Percentiles rank a stretch among this genome's conserved stretches.
Conservation (phyloP, 2,329 filamentous ascomycete species). For the Seiridium unicorne region DNA sequence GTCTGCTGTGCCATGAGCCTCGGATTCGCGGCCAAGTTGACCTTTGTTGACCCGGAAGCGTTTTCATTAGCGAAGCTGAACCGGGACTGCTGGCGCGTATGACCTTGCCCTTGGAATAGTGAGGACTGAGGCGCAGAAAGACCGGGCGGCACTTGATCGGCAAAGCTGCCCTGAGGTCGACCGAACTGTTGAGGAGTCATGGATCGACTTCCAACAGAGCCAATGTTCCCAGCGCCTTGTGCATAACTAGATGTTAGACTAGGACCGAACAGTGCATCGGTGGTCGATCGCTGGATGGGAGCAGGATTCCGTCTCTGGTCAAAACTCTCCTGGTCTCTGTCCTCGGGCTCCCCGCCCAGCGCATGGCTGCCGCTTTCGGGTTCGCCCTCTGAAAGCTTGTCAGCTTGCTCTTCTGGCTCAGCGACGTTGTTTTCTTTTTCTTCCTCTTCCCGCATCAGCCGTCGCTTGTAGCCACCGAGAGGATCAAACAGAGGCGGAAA, state of each 20-base stretch:
- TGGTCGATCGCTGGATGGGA: conserved; percentile 66
- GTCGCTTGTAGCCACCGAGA: conserved; percentile 77
- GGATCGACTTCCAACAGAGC: conserved; percentile 65
- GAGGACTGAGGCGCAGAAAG: conserved; percentile 50
- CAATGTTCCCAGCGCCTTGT: conserved; percentile 48
- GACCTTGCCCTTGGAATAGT: conserved; percentile 61
- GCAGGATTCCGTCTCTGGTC: conserved; percentile 65
- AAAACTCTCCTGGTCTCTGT: conserved; percentile 57
- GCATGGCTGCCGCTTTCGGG: conserved; percentile 82
- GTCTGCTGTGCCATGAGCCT: conserved; percentile 82
- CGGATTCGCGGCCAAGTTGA: conserved; percentile 77
- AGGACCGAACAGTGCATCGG: conserved; percentile 54
- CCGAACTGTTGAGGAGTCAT: conserved; percentile 81
- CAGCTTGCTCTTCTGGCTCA: conserved; percentile 47
- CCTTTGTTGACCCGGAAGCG: conserved; percentile 57
- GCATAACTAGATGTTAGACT: conserved; percentile 47
- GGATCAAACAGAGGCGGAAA: conserved; percentile 81
- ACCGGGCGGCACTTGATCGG: conserved; percentile 59
- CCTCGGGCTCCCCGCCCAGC: conserved; percentile 89
- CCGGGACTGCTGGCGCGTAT: conserved; percentile 80
- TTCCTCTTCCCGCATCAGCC: conserved; percentile 68
- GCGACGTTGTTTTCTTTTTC: conserved; percentile 41
- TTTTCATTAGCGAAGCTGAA: conserved; percentile 85
- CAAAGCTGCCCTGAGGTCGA: conserved; percentile 59
- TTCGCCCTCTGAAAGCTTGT: conserved; percentile 63